These are phyloP conservation scores for Periconia sp. DNA, from an alignment of 2,329 filamentous ascomycete genomes.

Conservation along the genomic window DNA sequence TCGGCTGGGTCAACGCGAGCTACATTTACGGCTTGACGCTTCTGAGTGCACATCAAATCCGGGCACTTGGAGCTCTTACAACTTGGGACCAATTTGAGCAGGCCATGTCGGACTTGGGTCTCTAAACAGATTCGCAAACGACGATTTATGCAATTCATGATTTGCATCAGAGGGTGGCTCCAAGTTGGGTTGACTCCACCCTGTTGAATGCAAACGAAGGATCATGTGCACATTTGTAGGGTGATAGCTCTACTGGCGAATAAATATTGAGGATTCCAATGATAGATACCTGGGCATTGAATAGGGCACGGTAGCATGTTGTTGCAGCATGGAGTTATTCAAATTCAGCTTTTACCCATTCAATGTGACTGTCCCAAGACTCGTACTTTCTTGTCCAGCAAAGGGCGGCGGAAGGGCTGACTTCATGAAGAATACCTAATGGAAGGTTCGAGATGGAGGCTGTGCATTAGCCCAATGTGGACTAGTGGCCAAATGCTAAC, in stretches of 20 bases:
- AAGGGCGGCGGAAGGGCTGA: constrained; percentile 14
- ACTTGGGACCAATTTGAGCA: constrained; percentile 81
- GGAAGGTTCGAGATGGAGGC: too few relatives aligned
- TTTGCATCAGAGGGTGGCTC: not conserved
- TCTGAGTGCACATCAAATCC: constrained; percentile 83
- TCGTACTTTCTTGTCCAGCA: not conserved
- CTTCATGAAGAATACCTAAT: not conserved
- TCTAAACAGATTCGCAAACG: constrained; percentile 12
- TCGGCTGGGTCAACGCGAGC: constrained; percentile 98
- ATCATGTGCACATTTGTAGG: too few relatives aligned
- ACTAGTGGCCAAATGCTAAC: constrained; percentile 5
- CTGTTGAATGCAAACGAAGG: too few relatives aligned
- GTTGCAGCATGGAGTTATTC: too few relatives aligned
- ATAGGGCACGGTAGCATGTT: too few relatives aligned
- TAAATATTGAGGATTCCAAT: too few relatives aligned
- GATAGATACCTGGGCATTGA: too few relatives aligned
- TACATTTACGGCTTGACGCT: constrained; percentile 93
- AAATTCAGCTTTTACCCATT: too few relatives aligned
- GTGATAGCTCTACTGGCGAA: too few relatives aligned
- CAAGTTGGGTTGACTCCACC: too few relatives aligned
- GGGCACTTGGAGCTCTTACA: constrained; percentile 84
- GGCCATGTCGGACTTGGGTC: constrained; percentile 53
- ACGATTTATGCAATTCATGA: constrained; percentile 4
- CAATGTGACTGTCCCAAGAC: not conserved
- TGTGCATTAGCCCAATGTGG: not conserved